Conservation (phyloP, 2,329 filamentous ascomycete species). For the Alternaria arborescens region DNA sequence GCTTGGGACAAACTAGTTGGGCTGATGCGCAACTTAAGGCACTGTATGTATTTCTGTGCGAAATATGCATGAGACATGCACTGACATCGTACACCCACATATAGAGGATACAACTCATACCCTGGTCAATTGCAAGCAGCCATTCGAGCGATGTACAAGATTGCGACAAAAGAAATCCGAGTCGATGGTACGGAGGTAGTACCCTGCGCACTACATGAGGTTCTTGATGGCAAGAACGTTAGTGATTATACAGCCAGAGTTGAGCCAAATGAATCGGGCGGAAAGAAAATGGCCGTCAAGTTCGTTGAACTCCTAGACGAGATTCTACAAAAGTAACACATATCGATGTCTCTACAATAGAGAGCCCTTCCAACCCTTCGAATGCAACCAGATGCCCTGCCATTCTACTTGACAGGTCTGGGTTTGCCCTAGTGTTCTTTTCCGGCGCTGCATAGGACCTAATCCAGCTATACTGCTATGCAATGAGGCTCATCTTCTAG, state of each 20-base stretch:
- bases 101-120: conserved; percentile 37
- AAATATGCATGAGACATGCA: too few relatives aligned
- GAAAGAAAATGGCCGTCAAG: conserved; percentile 44
- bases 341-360: background rate
- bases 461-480: background rate
- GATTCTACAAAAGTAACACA: background rate
- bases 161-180: conserved; percentile 37
- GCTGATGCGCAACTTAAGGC: conserved; percentile 42
- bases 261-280: conserved; percentile 47
- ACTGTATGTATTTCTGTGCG: conserved; percentile 9
- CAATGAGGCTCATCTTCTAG: background rate
- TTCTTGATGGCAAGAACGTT: conserved; percentile 41
- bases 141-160: conserved; percentile 44
- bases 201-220: conserved; percentile 45
- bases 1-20: conserved; percentile 43
- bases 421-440: background rate
- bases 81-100: too few relatives aligned
- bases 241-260: conserved; percentile 48
- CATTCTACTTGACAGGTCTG: background rate
- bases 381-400: background rate
- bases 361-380: background rate
- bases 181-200: conserved; percentile 43
- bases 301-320: conserved; percentile 33
- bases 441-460: background rate
- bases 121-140: conserved; percentile 45